Evolutionary conservation across 257 asterid genomes (phyloP).

Genomic region (Thymus mandschuricus): DNA sequence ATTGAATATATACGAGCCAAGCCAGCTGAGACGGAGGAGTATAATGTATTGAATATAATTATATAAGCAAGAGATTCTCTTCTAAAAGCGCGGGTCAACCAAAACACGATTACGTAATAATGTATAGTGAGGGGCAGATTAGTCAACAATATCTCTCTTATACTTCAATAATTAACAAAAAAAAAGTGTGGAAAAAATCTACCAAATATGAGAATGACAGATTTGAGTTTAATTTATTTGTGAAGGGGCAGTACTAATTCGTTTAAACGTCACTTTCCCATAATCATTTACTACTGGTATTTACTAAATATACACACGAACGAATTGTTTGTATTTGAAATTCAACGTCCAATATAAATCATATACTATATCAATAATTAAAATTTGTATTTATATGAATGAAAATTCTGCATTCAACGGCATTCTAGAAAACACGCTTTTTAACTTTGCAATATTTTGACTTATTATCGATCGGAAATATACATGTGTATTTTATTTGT

Average conservation of each 20-base stretch:
- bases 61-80: not conserved
- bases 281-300: too few species aligned
- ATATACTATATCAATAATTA: not conserved
- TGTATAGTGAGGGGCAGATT: not conserved
- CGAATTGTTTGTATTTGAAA: too few species aligned
- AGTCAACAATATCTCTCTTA: not conserved
- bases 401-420: constrained; percentile 3
- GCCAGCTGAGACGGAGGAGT: too few species aligned
- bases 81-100: not conserved
- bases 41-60: too few species aligned
- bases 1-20: too few species aligned
- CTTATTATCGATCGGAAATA: not conserved
- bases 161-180: not conserved
- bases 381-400: not conserved
- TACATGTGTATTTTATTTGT: not conserved
- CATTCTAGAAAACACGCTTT: constrained; percentile 43
- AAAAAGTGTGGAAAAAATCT: constrained; percentile 14
- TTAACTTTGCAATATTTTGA: constrained; percentile 27
- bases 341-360: too few species aligned
- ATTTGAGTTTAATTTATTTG: not conserved
- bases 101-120: not conserved
- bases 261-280: constrained; percentile 36
- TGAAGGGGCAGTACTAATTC: constrained; percentile 8
- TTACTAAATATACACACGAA: too few species aligned
- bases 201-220: constrained; percentile 30